These are phyloP conservation scores for Zoysia pacifica DNA, from an alignment of 176 grass and related monocot species.

Conservation along the genomic window DNA sequence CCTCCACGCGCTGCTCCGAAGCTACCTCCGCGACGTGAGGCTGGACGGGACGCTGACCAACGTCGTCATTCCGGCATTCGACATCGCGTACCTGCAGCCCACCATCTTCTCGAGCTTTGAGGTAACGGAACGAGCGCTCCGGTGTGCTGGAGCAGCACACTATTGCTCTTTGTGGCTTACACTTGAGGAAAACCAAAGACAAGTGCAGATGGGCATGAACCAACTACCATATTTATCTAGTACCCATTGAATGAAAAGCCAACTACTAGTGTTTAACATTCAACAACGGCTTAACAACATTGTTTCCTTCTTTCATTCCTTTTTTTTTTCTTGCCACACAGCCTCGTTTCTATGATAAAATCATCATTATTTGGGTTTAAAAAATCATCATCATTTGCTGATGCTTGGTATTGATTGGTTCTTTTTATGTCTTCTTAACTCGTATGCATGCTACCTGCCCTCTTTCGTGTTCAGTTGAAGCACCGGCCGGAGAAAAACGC, in stretches of 20 bases:
- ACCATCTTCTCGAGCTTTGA: slow-evolving; percentile 75
- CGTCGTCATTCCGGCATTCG: slow-evolving; percentile 69
- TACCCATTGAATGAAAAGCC: not conserved
- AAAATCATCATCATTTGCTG: too few relatives aligned
- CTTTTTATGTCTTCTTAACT: too few relatives aligned
- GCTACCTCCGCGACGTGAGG: slow-evolving; percentile 45
- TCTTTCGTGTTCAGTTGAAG: not conserved
- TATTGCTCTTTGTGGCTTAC: slow-evolving; percentile 9
- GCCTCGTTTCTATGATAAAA: too few relatives aligned
- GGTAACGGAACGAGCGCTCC: slow-evolving; percentile 28
- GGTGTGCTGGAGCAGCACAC: not conserved
- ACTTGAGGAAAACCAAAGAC: slow-evolving; percentile 9
- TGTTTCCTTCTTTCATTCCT: too few relatives aligned
- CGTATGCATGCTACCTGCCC: too few relatives aligned
- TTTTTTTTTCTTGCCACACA: too few relatives aligned
- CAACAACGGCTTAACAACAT: not conserved
- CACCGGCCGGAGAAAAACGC: not conserved
- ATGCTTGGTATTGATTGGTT: too few relatives aligned
- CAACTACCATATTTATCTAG: not conserved
- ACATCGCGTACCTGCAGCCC: slow-evolving; percentile 56
- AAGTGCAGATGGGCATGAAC: not conserved
- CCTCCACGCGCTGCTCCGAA: slow-evolving; percentile 50
- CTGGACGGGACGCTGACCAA: slow-evolving; percentile 51
- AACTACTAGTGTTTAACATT: not conserved
- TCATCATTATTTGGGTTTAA: too few relatives aligned